Base-by-base conservation (phyloP, 495 filamentous ascomycete genomes). In the Astrothelium macrocarpum region DNA sequence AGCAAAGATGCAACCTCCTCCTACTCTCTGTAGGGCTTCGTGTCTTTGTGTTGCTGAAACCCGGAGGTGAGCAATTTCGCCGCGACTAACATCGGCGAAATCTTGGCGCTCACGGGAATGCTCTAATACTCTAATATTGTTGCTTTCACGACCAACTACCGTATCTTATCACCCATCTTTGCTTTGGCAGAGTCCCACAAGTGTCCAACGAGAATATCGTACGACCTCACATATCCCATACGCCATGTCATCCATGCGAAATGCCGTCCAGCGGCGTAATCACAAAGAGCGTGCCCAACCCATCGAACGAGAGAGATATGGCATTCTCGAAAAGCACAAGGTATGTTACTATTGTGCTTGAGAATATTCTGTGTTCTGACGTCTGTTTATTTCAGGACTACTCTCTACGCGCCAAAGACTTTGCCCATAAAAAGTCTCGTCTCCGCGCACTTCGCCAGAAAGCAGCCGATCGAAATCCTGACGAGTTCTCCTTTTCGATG, bases 401-500 rank as follows among this genome's bases (percentile, higher is more conserved):
- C 81, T 86, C 87, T 49, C 87, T 92, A 66, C 91, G 94, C 62
- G 89, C 94, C 2, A 83, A 84, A 73, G 91, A 97, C 79, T 90
- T 88, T 83, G 91, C 90, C 71, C 76, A 76, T 68, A 97, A 98
- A 73, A 88, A 95, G 72, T 78, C 78, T n/a, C 85, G 87, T 32
- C 79, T 97, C 49, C 87, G 88, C 72, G 81, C 83, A 1, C 84
- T 98, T 20, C 81, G 85, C 67, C 80, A 87, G 65, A 96, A 96
- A 76, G 93, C 87, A 26, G 80, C 83, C 62, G 85, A 94, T 46
- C 87, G 90, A 66, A 97, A 98, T 74, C 90, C 92, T 45, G 94
- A 98, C 84, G 91, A 96, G 75, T 98, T 97, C 79, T 86, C 89
- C 76, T 96, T 90, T 71, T 88, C 86, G 28, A 98, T 98, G 94